A percentile compares a stretch with the other conserved stretches of the same genome.
Evolutionary conservation across 768 basidiomycete species (phyloP).

Genomic region (Rhodotorula kratochvilovae): DNA sequence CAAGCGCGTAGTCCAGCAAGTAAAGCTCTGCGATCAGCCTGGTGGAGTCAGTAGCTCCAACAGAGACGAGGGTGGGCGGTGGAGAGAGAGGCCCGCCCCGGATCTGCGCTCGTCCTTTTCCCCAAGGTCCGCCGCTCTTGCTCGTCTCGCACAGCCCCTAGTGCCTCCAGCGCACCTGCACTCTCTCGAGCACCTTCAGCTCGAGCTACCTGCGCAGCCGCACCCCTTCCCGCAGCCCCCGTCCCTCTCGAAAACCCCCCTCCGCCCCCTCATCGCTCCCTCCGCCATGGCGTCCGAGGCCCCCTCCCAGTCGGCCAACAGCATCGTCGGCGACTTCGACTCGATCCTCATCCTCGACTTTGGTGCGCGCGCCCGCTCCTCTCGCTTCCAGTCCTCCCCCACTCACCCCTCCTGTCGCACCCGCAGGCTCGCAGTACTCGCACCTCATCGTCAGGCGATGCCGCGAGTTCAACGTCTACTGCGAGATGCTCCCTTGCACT

Average conservation of each 20-base stretch:
- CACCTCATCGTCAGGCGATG: conserved; percentile 96
- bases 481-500: conserved; percentile 95
- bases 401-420: not conserved
- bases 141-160: too few species aligned
- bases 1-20: too few species aligned
- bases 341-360: conserved; percentile 95
- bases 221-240: not conserved
- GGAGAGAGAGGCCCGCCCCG: too few species aligned
- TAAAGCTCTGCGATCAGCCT: too few species aligned
- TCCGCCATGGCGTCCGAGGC: conserved; percentile 2
- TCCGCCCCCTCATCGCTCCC: not conserved
- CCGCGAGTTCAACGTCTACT: conserved; percentile 94
- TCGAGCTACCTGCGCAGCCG: too few species aligned
- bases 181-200: too few species aligned
- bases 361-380: conserved; percentile 60
- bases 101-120: too few species aligned
- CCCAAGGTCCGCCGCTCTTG: too few species aligned
- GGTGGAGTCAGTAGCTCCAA: too few species aligned
- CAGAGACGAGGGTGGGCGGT: too few species aligned
- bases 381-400: not conserved
- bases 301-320: conserved; percentile 28
- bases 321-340: conserved; percentile 88
- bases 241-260: not conserved
- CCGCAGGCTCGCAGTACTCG: conserved; percentile 47
- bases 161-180: too few species aligned